Base-by-base conservation (phyloP, 768 basidiomycete species). In the Lentinula detonsa region DNA sequence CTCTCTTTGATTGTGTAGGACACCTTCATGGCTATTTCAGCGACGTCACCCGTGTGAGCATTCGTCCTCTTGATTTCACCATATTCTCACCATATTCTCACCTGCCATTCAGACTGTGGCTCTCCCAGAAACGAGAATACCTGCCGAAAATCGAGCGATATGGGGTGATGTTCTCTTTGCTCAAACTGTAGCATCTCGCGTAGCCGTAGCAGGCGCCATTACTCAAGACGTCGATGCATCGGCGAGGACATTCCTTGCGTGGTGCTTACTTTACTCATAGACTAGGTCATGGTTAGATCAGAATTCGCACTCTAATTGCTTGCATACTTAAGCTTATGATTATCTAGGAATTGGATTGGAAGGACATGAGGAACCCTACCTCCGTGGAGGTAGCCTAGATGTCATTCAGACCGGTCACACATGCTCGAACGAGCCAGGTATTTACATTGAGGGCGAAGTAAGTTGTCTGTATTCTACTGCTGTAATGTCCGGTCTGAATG, bases 381-480 rank as follows among this genome's bases (percentile, higher is more conserved):
- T 95, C 18, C 82, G 83, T 51, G 89, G 88, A n/a, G 85, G 86
- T 15, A 87, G 83, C 34, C 67, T 81, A 10, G 81, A 79, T 63
- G 65, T 80, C 42, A 83, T 91, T 56, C 72, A 80, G 49, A 72
- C 68, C 2, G 91, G 91, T 1, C 86, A 92, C 67, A 80, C 87
- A 0, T 94, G 94, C 73, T 91, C 90, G 6, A 79, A 93, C 67
- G 91, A 95, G 70, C 93, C 91, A 3, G 87, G 87, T 1, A 73
- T 88, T 33, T 90, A 91, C 71, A 86, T 89, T 61, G 85, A 85
- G 63, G 85, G 82, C 46, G 73, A 87, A 75, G 88, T 85, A 63
- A 21, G 75, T 35, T 8, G 13, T 10, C 8, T 8, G 10, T 18
- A 8, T 21, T 16, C 21, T 48, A 48, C 3, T 8, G 21, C 46